These are phyloP conservation scores for Lentinula sp. DNA, from an alignment of 768 basidiomycete genomes.

Conservation along the genomic window DNA sequence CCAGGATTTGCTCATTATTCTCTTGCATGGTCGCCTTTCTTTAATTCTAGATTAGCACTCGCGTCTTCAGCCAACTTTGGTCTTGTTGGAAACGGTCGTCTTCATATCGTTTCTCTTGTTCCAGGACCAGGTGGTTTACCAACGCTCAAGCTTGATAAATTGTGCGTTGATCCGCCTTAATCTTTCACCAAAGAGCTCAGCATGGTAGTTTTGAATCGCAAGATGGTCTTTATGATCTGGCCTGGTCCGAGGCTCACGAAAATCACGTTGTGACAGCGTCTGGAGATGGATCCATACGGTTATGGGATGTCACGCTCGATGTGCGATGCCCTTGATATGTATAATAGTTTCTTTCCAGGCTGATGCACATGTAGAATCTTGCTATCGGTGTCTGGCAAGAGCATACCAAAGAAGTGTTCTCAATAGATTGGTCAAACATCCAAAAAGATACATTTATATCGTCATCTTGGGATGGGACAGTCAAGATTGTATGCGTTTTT, in stretches of 20 bases:
- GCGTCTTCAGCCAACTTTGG: slow-evolving; percentile 92
- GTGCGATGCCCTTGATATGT: slow-evolving; percentile 32
- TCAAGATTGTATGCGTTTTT: slow-evolving; percentile 69
- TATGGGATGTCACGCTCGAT: slow-evolving; percentile 88
- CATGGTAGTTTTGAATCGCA: slow-evolving; percentile 75
- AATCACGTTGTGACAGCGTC: slow-evolving; percentile 88
- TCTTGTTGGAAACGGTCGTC: slow-evolving; percentile 89
- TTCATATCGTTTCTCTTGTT: slow-evolving; percentile 57
- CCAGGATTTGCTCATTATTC: slow-evolving; percentile 83
- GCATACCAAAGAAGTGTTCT: slow-evolving; percentile 88
- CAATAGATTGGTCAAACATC: slow-evolving; percentile 93
- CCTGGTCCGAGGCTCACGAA: slow-evolving; percentile 94
- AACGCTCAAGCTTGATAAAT: slow-evolving; percentile 53
- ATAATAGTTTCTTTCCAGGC: slow-evolving; percentile 6
- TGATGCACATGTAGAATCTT: slow-evolving; percentile 55
- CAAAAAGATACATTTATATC: slow-evolving; percentile 85
- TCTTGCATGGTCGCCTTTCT: slow-evolving; percentile 83
- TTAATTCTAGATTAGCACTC: slow-evolving; percentile 64
- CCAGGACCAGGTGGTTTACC: slow-evolving; percentile 39
- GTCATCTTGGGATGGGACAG: slow-evolving; percentile 86
- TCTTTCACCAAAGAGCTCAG: slow-evolving; percentile 13
- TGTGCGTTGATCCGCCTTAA: slow-evolving; percentile 40
- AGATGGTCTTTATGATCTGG: slow-evolving; percentile 84
- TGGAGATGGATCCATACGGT: slow-evolving; percentile 83
- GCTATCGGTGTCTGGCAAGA: slow-evolving; percentile 94